phyloP scores from a whole-genome alignment of 2,329 filamentous ascomycete species.

The Plectosphaerella plurivora region DNA sequence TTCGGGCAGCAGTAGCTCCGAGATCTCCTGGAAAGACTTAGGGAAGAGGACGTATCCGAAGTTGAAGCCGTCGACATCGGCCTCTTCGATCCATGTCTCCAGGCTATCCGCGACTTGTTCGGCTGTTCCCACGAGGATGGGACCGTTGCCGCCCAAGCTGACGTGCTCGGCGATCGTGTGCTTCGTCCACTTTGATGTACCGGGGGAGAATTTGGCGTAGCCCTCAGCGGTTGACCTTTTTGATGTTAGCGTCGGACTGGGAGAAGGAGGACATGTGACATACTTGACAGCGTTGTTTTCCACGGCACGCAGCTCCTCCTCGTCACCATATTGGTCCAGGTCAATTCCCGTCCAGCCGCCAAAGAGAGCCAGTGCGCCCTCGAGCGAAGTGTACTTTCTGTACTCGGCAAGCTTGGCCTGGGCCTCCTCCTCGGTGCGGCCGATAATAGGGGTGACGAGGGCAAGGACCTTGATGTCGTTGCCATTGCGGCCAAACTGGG shows the following conservation, averaged over 20 bases:
- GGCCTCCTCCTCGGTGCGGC: constrained; percentile 62
- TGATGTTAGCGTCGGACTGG: not conserved
- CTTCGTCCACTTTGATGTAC: constrained; percentile 67
- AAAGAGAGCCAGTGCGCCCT: constrained; percentile 65
- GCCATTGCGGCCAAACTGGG: constrained; percentile 52
- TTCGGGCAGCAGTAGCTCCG: constrained; percentile 61
- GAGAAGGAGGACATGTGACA: not conserved
- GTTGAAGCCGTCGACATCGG: constrained; percentile 72
- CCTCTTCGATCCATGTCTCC: constrained; percentile 63
- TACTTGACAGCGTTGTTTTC: constrained; percentile 56
- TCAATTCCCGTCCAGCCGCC: constrained; percentile 67
- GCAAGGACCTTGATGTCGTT: constrained; percentile 63
- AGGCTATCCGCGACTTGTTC: constrained; percentile 62
- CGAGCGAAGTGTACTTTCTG: constrained; percentile 53
- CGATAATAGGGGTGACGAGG: constrained; percentile 61
- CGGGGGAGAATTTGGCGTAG: constrained; percentile 52
- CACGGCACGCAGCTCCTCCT: constrained; percentile 59
- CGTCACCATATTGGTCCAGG: constrained; percentile 54
- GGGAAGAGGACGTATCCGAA: constrained; percentile 66
- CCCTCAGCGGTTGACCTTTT: constrained; percentile 48
- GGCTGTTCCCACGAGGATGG: constrained; percentile 60
- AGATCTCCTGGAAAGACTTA: constrained; percentile 63
- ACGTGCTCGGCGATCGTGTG: constrained; percentile 64
- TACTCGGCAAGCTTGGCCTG: constrained; percentile 59
- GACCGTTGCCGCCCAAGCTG: constrained; percentile 62